Evolutionary conservation across 352 stramenopile species (phyloP).

Genomic region (Phytophthora citrophthora): DNA sequence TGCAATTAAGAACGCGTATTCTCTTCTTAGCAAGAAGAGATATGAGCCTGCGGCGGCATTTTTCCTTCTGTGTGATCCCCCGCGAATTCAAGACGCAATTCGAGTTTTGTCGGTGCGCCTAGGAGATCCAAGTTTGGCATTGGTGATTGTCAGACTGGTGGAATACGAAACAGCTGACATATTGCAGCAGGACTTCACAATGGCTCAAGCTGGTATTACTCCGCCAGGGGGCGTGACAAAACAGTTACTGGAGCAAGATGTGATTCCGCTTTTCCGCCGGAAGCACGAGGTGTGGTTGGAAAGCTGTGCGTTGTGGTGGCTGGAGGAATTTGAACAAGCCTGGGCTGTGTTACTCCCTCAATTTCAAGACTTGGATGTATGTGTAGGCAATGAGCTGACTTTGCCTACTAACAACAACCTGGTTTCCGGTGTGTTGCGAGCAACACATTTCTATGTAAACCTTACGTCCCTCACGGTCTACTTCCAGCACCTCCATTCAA

Average conservation of each 20-base stretch:
- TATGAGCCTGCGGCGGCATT: constrained; percentile 91
- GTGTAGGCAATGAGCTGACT: constrained; percentile 14
- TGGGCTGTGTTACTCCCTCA: constrained; percentile 68
- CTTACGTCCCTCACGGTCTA: constrained; percentile 86
- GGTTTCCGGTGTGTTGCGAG: constrained; percentile 48
- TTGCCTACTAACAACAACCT: constrained; percentile 29
- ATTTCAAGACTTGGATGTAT: constrained; percentile 70
- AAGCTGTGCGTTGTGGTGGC: constrained; percentile 82
- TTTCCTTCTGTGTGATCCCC: constrained; percentile 93
- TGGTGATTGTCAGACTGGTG: constrained; percentile 90
- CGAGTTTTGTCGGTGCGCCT: constrained; percentile 90
- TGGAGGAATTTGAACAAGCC: constrained; percentile 87
- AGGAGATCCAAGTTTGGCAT: constrained; percentile 87
- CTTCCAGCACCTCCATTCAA: constrained; percentile 85
- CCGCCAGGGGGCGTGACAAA: constrained; percentile 56
- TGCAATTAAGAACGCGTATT: constrained; percentile 96
- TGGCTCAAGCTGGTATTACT: constrained; percentile 64
- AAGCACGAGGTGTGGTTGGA: constrained; percentile 78
- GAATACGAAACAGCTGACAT: constrained; percentile 70
- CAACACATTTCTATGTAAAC: constrained; percentile 82
- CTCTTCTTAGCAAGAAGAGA: constrained; percentile 93
- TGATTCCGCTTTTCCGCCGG: constrained; percentile 69
- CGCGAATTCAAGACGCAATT: constrained; percentile 92
- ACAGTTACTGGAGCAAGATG: constrained; percentile 65
- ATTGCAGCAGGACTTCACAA: constrained; percentile 67